Evolutionary conservation across 169 alveolate species (phyloP), one percentile per base, ranked within the genome.

Genomic region (Cryptosporidium sp.): DNA sequence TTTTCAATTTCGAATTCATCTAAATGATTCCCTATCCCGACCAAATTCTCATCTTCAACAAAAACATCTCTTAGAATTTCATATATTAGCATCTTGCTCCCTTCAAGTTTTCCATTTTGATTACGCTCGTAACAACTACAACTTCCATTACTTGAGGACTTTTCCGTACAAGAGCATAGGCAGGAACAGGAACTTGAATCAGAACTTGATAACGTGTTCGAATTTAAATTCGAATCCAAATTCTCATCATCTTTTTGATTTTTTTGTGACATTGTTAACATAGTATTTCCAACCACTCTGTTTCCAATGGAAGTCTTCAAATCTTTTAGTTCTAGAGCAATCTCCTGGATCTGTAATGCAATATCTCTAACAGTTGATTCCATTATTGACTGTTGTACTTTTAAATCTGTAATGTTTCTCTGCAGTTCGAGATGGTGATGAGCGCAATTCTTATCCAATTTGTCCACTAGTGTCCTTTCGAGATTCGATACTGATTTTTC

Each of bases 331-430:
- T 80, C 89, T 23, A 31, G 18, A 42, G 75, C 89, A 35, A 80
- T 26, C 23, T 62, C 68, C 56, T 80, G 80, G 14, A 80, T 29
- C 37, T 80, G 75, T 44, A 62, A 31, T 21, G 89, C 89, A 44
- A 80, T 80, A 65, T 80, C 89, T 80, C 29, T 80, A 12, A 80
- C 89, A 37, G 89, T 80, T 48, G 73, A 29, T 18, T 80, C 89
- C n/a, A 56, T 80, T 23, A 80, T 80, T 44, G 89, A 60, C 44
- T 80, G 80, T 35, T 80, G 89, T 23, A 80, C 51, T 65, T 80
- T 80, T 33, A 80, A 21, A 45, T 80, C 89, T 7, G 89, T 80
- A 60, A 80, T 61, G 39, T 65, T 80, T 80, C 89, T 80, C 21
- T 80, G 89, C 9, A 80, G 35, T 23, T 80, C 89, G 2, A 80